phyloP scores from a whole-genome alignment of 331 rosid species.

The Rhamnella rubrinervis region DNA sequence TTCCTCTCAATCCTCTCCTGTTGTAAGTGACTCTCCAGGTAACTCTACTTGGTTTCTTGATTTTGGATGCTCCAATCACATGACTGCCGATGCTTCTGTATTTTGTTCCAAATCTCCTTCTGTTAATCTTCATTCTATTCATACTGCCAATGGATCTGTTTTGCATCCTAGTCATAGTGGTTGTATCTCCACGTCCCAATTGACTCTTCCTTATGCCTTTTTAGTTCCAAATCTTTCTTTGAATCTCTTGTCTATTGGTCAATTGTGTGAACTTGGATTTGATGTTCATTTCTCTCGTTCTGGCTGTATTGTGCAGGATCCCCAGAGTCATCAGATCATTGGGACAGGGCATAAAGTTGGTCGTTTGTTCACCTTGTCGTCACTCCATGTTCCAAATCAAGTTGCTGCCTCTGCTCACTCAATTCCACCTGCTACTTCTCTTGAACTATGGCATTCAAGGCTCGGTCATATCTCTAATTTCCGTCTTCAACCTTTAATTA shows the following conservation, averaged over 20 bases:
- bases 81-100: too few species aligned
- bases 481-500: not conserved
- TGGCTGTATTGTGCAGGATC: constrained; percentile 5
- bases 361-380: not conserved
- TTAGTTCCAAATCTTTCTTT: not conserved
- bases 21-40: too few species aligned
- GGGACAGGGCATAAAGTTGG: not conserved
- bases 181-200: not conserved
- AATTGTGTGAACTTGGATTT: constrained; percentile 11
- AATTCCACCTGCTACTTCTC: not conserved
- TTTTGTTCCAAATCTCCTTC: too few species aligned
- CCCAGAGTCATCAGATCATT: not conserved
- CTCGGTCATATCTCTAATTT: not conserved
- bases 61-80: too few species aligned
- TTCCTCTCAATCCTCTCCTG: not conserved
- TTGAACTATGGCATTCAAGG: not conserved
- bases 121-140: not conserved
- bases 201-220: not conserved
- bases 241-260: constrained; percentile 18
- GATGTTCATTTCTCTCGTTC: constrained; percentile 8
- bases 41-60: not conserved
- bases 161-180: not conserved
- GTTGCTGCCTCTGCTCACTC: too few species aligned
- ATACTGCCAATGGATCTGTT: not conserved
- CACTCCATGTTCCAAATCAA: too few species aligned